Evolutionary conservation across 2,329 filamentous ascomycete genomes (phyloP), one percentile per base, ranked within the genome.

Genomic region (Fusarium nelsonii): DNA sequence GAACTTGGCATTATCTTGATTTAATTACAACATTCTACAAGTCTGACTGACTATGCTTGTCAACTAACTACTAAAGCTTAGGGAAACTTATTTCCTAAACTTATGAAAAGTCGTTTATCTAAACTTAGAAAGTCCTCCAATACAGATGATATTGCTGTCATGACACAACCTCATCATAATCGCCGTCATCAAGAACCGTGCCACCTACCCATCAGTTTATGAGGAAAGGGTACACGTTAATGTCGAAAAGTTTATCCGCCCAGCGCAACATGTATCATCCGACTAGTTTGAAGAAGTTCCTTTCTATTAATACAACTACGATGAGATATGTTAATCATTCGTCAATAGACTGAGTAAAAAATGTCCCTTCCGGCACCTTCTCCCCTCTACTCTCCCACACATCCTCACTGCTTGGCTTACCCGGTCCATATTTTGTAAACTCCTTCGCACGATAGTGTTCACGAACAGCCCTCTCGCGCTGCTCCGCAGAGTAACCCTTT

Each of bases 351-450:
- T 79, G 76, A 6, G 70, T 75, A 64, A 89, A 89, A 1, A 81
- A 83, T 3, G 80, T 78, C 2, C 80, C 84, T 0, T 79, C 77
- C n/a, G 76, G 69, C 8, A 95, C 81, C 68, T 85, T 88, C 68
- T 87, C 85, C 36, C 84, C 84, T 73, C 96, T 88, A 57, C 90
- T 84, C 78, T 91, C 87, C 96, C 96, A 99, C 5, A 99, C 84
- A 83, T 97, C 92, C 81, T 97, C 93, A 81, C 93, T 97, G 77
- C 89, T 97, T 18, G 87, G 87, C 70, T 76, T 78, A 2, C 88
- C 88, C 15, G 83, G 79, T 16, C 80, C 88, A 78, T 93, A 91
- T 78, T 89, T 91, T 39, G 86, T 87, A 65, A 83, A 80, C 75
- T 88, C 85, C 79, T 90, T 91, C 69, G 87, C 84, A 67, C 88